Evolutionary conservation across 129 eudicot species (phyloP), one percentile per base, ranked within the genome.

Genomic region (carrot (Daucus carota)): DNA sequence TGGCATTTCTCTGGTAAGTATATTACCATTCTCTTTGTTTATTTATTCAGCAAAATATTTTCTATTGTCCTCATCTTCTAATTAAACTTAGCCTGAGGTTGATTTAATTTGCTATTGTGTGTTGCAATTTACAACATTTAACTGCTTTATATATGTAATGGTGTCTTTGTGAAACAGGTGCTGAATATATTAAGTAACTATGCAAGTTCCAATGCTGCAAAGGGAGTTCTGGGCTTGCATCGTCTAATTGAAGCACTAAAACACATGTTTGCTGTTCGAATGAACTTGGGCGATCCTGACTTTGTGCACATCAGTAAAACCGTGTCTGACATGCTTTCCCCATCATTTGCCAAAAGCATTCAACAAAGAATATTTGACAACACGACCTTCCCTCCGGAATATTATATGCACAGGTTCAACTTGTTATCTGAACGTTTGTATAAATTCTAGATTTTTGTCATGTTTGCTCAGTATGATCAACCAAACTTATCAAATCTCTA

Each of bases 241-340:
- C 97, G 97, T 72, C 68, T 95, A 34, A 83, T 91, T 14, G 99
- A 95, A 83, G 88, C 96, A 22, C 75, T 95, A 76, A 95, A 95
- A 70, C 99, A 91, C 86, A 95, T 95, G 99, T 85, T 86, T 82
- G 97, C 96, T 40, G 40, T 91, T 57, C 79, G 99, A 31, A 95
- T 95, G 97, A 82, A 89, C 84, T 80, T 95, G 52, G 99, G 99
- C 4, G 99, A 95, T 70, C 99, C 99, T 0, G 81, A 81, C 41
- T 95, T 89, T 70, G 97, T 82, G 3, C 63, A 95, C 52, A 80
- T 91, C 77, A 80, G 75, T 32, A 81, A 78, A 71, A 86, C 92
- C 7, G 81, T 83, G 45, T 76, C 92, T 5, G 87, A 95, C 40
- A 91, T 95, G 99, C 91, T 88, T 76, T 91, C 96, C 45, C 89